Base-by-base conservation (phyloP, 257 asterid species). In the Cynanchum wilfordii region DNA sequence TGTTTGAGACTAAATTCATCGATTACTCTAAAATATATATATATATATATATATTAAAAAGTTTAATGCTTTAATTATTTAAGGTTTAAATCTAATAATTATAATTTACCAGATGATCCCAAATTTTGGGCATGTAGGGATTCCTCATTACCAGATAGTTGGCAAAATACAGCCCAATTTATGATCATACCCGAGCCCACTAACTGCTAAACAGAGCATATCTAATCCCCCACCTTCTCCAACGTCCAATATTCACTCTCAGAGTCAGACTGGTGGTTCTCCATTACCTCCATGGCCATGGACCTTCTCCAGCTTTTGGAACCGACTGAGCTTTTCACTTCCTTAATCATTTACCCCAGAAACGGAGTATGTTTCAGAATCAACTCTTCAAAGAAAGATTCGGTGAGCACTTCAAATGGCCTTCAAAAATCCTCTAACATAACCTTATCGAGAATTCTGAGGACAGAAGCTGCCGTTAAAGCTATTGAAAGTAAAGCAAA, bases 381-480 rank as follows among this genome's bases (percentile, higher is more conserved):
- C n/a, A 64, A 66, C 29, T 63, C 82, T 44, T 52, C 83, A 11
- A 87, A 78, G 76, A 73, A 55, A 75, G 86, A 36, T 73, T 70
- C 84, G 6, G 78, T 77, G 63, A 44, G 24, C 79, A 29, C 80
- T 72, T 85, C 85, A 50, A 77, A 52, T 73, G 76, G 71, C 29
- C 80, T 85, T 70, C 89, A 81, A 54, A 88, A 81, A 60, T 67
- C 78, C 40, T 80, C 96, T 24, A 80, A 86, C 74, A 91, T 86
- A 56, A 85, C 87, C 52, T 88, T 93, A 38, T 91, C 97, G 1
- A 82, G 85, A 72, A 82, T 89, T 51, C 81, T 91, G 75, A 79
- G 94, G 81, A 88, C 92, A 29, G 96, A 93, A 66, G 86, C 96
- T 6, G 96, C 97, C 49, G 74, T 89, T 73, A 79, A 77, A 75